These are phyloP conservation scores for Nicotiana noctiflora DNA, from an alignment of 257 asterid species.

Conservation along the genomic window DNA sequence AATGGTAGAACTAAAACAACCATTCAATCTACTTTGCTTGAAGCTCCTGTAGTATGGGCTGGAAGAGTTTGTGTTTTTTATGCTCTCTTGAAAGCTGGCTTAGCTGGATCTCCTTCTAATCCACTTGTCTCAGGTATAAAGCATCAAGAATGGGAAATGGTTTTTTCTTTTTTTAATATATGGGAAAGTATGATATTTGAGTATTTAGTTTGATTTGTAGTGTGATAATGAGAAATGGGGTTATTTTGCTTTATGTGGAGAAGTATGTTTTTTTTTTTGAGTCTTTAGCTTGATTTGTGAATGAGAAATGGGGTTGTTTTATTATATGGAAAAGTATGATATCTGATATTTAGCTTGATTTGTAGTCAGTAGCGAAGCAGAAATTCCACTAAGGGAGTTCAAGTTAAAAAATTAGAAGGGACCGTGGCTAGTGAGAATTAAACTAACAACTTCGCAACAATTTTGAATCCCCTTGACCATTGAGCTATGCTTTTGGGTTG, in stretches of 20 bases:
- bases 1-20: slow-evolving; percentile 6
- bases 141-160: neutral
- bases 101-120: slow-evolving; percentile 89
- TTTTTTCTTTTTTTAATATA: neutral
- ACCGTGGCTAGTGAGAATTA: too few relatives aligned
- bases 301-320: neutral
- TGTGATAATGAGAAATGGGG: neutral
- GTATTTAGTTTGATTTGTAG: neutral
- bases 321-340: neutral
- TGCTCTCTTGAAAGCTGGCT: slow-evolving; percentile 79
- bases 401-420: too few relatives aligned
- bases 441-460: too few relatives aligned
- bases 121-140: slow-evolving; percentile 58
- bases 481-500: too few relatives aligned
- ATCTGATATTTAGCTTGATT: too few relatives aligned
- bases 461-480: too few relatives aligned
- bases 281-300: neutral
- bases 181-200: neutral
- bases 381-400: too few relatives aligned
- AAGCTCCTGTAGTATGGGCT: slow-evolving; percentile 80
- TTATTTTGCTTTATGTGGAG: neutral
- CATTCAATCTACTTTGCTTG: slow-evolving; percentile 51
- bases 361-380: too few relatives aligned
- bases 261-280: neutral
- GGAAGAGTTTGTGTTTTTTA: slow-evolving; percentile 83